Evolutionary conservation across 345 rosid species (phyloP), one percentile per base, ranked within the genome.

Genomic region (Sisymbrium altissimum): DNA sequence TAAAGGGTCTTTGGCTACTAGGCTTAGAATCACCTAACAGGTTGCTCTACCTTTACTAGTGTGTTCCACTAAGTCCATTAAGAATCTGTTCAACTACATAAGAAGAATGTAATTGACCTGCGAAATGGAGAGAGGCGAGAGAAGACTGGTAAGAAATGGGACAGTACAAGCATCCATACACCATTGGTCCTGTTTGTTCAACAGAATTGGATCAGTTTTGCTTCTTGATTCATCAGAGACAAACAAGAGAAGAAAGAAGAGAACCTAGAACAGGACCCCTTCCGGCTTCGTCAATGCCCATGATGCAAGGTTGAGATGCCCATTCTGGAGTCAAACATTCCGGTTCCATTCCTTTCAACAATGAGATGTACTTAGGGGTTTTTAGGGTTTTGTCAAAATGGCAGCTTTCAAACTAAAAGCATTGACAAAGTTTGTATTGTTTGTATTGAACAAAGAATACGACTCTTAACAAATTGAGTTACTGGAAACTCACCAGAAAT

Each of bases 201-300:
- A 72, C 49, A 60, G 64, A 68, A 43, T 1, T 21, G 55, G 65
- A 65, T 71, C 8, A 72, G 56, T 17, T 52, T 73, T 46, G 19
- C 8, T 3, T 15, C 50, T 2, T 59, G 11, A 29, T 4, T 12
- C 45, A 45, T 30, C 7, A n/a, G n/a, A n/a, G n/a, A n/a, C n/a
- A n/a, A n/a, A n/a, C n/a, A n/a, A n/a, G n/a, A n/a, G n/a, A n/a
- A n/a, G n/a, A n/a, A n/a, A n/a, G n/a, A n/a, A n/a, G 48, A 4
- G 27, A 44, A 87, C 96, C 97, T 33, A 89, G 84, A 70, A 93
- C 96, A 54, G 98, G 97, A 63, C 95, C 97, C 56, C 98, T 95
- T 8, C 97, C 97, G 48, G 97, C 97, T 83, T 93, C 97, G 64
- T 93, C 96, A 80, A 93, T 93, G 38, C 98, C 98, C 87, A 91